A percentile compares a stretch with the other conserved stretches of the same genome.
phyloP scores from a whole-genome alignment of 1,284 basidiomycete genomes.

The Malassezia brasiliensis region DNA sequence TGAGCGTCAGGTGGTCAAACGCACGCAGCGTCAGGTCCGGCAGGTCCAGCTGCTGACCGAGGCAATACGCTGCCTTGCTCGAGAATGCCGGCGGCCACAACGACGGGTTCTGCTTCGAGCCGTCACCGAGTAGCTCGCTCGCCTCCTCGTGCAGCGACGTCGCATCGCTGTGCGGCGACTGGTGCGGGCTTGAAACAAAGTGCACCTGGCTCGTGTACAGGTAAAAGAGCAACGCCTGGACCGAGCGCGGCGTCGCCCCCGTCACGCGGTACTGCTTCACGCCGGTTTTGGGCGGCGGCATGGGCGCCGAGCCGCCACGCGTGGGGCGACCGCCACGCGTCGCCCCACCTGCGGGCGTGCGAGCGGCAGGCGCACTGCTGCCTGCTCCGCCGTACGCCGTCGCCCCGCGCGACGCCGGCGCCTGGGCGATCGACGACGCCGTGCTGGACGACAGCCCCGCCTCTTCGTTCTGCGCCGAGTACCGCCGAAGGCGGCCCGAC shows the following conservation, averaged over 20 bases:
- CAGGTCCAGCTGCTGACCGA: constrained; percentile 30
- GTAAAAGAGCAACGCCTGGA: constrained; percentile 33
- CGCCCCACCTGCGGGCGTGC: not conserved
- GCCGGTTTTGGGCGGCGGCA: not conserved
- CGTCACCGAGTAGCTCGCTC: constrained; percentile 14
- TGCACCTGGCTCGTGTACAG: constrained; percentile 33
- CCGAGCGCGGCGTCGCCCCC: constrained; percentile 25
- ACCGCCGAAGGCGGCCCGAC: constrained; percentile 9
- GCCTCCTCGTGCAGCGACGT: constrained; percentile 16
- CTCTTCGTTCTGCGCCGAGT: not conserved
- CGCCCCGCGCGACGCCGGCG: not conserved
- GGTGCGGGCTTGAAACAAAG: constrained; percentile 19
- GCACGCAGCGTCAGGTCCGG: constrained; percentile 25
- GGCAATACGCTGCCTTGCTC: constrained; percentile 29
- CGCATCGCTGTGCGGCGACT: constrained; percentile 15
- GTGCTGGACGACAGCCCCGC: not conserved
- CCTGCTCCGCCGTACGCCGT: not conserved
- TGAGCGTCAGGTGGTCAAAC: constrained; percentile 26
- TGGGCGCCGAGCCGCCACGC: not conserved
- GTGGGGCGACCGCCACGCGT: not conserved
- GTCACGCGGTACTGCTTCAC: constrained; percentile 18
- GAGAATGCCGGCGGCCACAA: constrained; percentile 28
- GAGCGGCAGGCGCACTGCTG: not conserved
- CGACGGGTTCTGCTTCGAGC: constrained; percentile 19
- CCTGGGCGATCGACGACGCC: not conserved